Base-by-base conservation (phyloP, 495 filamentous ascomycete genomes). In the Lasiosphaeris hirsuta region DNA sequence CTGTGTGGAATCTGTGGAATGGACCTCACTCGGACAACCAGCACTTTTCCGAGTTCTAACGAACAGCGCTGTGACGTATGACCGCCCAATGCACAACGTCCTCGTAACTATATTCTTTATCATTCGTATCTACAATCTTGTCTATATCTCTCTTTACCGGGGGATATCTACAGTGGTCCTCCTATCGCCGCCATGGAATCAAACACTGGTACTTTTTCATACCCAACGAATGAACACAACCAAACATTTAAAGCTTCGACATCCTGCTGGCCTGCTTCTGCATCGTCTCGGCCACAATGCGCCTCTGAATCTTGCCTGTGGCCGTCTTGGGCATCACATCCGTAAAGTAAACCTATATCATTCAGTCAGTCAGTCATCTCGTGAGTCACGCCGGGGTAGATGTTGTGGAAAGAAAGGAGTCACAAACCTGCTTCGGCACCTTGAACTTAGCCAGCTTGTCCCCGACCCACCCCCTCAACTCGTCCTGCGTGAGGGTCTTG, bases 241-340 rank as follows among this genome's bases (percentile, higher is more conserved):
- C 23, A 10, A 17, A 43, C 2, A 43, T 56, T 50, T 73, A 79
- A 43, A 79, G 59, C 65, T 78, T 77, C 0, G 49, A 36, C 42
- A 69, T 58, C 63, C 71, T 71, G 18, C 60, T 59, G 23, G 78
- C 76, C 62, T 76, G 67, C 72, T 84, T 87, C 66, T 82, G 72
- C 87, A 94, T 92, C 11, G 80, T 78, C 71, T 92, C 86, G 5
- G 90, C 90, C 10, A 93, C 88, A 58, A 89, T 86, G 35, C 88
- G 79, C 52, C 90, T 74, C 72, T 93, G 90, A 51, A 93, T 84
- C 75, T 93, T 95, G 30, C 90, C 90, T 7, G 90, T 95, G n/a
- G 90, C 88, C 18, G 90, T 95, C 75, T 93, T 93, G 37, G 90
- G 90, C 83, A 94, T 92, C 54, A 83, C 72, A 51, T 88, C 77